These are phyloP conservation scores for Candida corydali DNA, from an alignment of 805 yeast genomes.

Conservation along the genomic window DNA sequence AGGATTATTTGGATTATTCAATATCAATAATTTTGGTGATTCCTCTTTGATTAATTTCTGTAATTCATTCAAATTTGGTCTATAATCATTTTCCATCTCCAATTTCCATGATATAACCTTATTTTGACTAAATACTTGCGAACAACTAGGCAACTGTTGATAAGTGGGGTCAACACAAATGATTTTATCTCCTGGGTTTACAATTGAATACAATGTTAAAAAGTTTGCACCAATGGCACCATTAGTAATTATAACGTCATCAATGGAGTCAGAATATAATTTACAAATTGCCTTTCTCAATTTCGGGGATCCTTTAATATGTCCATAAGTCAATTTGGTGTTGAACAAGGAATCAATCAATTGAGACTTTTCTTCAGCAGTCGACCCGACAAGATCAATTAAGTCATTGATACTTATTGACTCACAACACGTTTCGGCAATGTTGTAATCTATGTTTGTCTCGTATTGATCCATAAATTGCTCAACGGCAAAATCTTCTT, in stretches of 20 bases:
- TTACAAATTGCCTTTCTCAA: constrained; percentile 33
- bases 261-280: constrained; percentile 28
- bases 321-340: constrained; percentile 40
- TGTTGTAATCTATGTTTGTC: constrained; percentile 31
- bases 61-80: constrained; percentile 34
- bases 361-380: background rate
- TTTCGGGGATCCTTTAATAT: constrained; percentile 42
- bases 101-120: constrained; percentile 33
- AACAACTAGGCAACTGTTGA: constrained; percentile 47
- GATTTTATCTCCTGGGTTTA: constrained; percentile 43
- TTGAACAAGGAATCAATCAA: constrained; percentile 15
- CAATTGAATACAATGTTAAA: constrained; percentile 39
- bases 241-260: constrained; percentile 45
- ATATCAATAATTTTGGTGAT: constrained; percentile 42
- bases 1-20: constrained; percentile 49
- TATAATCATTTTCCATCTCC: constrained; percentile 26
- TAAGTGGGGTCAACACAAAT: constrained; percentile 48
- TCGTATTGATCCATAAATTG: constrained; percentile 53
- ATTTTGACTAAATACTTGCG: constrained; percentile 40
- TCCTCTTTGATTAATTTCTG: constrained; percentile 23
- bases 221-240: constrained; percentile 59
- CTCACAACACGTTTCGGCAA: constrained; percentile 52
- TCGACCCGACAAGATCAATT: constrained; percentile 17
- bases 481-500: constrained; percentile 47
- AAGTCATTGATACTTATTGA: constrained; percentile 41